Evolutionary conservation across 805 yeast species (phyloP), one percentile per base, ranked within the genome.

Genomic region (Saccharomycopsis vini): DNA sequence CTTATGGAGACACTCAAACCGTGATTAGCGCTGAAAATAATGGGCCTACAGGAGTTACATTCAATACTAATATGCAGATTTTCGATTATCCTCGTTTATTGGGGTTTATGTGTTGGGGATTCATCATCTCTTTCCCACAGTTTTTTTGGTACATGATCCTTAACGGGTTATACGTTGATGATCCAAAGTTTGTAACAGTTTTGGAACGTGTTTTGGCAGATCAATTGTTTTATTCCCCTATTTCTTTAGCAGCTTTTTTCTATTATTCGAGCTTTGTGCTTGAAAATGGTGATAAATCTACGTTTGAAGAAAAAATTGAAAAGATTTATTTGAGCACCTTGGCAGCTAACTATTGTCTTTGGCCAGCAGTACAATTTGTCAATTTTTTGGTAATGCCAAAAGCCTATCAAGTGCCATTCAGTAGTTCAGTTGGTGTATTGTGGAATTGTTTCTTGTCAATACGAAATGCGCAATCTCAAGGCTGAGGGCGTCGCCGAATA

Each of bases 361-460:
- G 94, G 94, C 84, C 86, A 42, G 75, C 84, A 7, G 88, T 82
- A 18, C 94, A 84, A 54, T 78, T 84, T 50, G 65, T 83, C 50
- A 84, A 84, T 54, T 84, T 84, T 53, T 66, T 80, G 43, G 56
- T 81, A 2, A 73, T 84, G 61, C 90, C 90, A 1, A 68, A 76
- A 47, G 69, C 69, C 47, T 73, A 78, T 52, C 97, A 90, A 61
- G 95, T 90, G 4, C 96, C 97, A 0, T 90, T 92, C 59, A 80
- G 94, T 44, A 81, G 92, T 6, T 67, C 84, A 63, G 68, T 92
- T 4, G 90, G 95, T 23, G 94, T 90, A 16, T 64, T 90, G 30
- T 90, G 98, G 97, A 90, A 92, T 58, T 88, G 96, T 43, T 89
- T 83, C 64, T 65, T 90, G 40, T 87, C 95, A 0, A 77, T 85